Base-by-base conservation (phyloP, 2,329 filamentous ascomycete genomes). In the Xylaria sp. region DNA sequence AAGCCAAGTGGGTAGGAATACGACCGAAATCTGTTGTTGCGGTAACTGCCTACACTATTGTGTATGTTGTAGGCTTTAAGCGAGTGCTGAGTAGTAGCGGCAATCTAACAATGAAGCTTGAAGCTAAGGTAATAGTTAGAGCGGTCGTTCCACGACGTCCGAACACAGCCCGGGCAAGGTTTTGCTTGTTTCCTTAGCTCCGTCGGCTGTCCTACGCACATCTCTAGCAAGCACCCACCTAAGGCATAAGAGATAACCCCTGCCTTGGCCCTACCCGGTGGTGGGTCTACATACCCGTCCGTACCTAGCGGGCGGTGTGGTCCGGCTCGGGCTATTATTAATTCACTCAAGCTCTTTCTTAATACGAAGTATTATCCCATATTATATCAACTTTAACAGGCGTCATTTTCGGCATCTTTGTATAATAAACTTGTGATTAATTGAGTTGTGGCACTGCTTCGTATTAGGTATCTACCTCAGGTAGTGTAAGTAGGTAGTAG, bases 11-110 rank as follows among this genome's bases (percentile, higher is more conserved):
- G 66, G 58, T 17, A 49, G 48, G 33, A 17, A 38, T 33, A 53
- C 42, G 46, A 42, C 46, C 31, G 31, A 38, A 56, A n/a, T 46
- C 64, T 58, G 54, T 60, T 68, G 58, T 62, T 62, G 58, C 26
- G 46, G 59, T 54, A 46, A 42, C 36, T 56, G 51, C 31, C 51
- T 20, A 56, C 4, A 20, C 31, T 56, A 38, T 31, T n/a, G 28
- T 6, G 31, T 26, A 23, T 36, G 17, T 10, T 6, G 51, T 13
- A 36, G 15, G 17, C 17, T 38, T 33, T 36, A 13, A 17, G 31
- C 17, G 31, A 36, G 49, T 33, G 17, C 17, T 36, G 13, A 42
- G 31, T 48, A 15, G 26, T 59, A 58, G 26, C 48, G 26, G 49
- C 4, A 53, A 17, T 53, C 49, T 31, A 33, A 53, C 49, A 15